Percentiles rank a stretch among this genome's conserved stretches.
Evolutionary conservation across 192 early-diverging fungal species (phyloP).

Genomic region (Entrophospora sp.): DNA sequence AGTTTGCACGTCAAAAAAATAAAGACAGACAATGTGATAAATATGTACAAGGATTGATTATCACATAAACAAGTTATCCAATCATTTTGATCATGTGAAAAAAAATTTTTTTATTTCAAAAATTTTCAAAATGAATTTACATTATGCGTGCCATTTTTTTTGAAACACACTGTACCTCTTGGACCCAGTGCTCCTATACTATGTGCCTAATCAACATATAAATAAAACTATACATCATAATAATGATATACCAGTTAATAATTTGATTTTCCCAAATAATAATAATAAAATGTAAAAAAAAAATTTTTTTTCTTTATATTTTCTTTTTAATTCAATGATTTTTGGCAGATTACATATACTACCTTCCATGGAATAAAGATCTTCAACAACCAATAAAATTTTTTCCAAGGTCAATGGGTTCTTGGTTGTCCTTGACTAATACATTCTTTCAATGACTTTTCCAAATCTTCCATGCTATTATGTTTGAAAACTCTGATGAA

Average conservation of each 20-base stretch:
- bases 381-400: slow-evolving; percentile 93
- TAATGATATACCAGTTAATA: no score
- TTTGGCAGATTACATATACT: slow-evolving; percentile 81
- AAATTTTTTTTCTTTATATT: slow-evolving; percentile 77
- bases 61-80: no score
- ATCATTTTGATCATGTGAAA: no score
- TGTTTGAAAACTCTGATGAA: slow-evolving; percentile 90
- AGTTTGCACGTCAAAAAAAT: no score
- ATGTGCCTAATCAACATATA: slow-evolving; percentile 97
- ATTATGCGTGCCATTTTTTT: no score
- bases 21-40: no score
- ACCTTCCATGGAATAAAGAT: slow-evolving; percentile 98
- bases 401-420: slow-evolving; percentile 98
- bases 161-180: no score
- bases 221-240: slow-evolving; percentile 55
- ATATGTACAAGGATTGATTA: no score
- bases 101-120: no score
- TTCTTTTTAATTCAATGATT: slow-evolving; percentile 77
- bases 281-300: no score
- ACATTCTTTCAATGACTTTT: slow-evolving; percentile 68
- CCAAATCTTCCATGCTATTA: slow-evolving; percentile 78
- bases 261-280: no score
- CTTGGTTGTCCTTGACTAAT: slow-evolving; percentile 95
- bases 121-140: no score
- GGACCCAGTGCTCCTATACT: slow-evolving; percentile 91